These are phyloP conservation scores for Clausena lansium DNA, from an alignment of 345 rosid species.

Conservation along the genomic window DNA sequence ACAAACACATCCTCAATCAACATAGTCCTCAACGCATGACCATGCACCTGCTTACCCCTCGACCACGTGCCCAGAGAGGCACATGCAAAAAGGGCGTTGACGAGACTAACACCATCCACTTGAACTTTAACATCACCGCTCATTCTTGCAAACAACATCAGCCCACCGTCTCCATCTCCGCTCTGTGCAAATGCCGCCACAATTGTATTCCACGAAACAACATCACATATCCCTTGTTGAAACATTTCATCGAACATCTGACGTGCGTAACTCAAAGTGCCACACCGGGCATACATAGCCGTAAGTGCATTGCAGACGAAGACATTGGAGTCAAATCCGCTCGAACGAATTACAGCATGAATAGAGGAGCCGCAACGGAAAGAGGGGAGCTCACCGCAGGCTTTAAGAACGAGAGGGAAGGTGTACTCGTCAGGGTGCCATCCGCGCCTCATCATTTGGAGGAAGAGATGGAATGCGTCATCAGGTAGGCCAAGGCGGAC, in stretches of 20 bases:
- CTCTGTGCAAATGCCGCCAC: constrained; percentile 50
- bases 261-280: constrained; percentile 45
- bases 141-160: constrained; percentile 54
- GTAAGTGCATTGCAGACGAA: constrained; percentile 69
- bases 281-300: constrained; percentile 63
- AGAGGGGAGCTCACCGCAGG: constrained; percentile 59
- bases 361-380: constrained; percentile 41
- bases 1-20: constrained; percentile 59
- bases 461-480: constrained; percentile 38
- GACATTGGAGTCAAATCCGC: constrained; percentile 60
- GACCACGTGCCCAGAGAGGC: constrained; percentile 41
- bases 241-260: constrained; percentile 74
- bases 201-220: constrained; percentile 79
- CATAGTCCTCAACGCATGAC: constrained; percentile 50
- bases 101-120: constrained; percentile 65
- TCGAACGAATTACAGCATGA: constrained; percentile 39
- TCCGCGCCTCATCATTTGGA: constrained; percentile 46
- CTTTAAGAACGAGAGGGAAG: constrained; percentile 72
- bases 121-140: constrained; percentile 24
- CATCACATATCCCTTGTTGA: constrained; percentile 40
- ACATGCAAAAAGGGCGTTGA: constrained; percentile 67
- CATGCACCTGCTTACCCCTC: constrained; percentile 60
- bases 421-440: constrained; percentile 80
- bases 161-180: constrained; percentile 39
- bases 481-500: constrained; percentile 35